These are phyloP conservation scores for Sporothrix phasma DNA, from an alignment of 2,329 filamentous ascomycete species.

Conservation along the genomic window DNA sequence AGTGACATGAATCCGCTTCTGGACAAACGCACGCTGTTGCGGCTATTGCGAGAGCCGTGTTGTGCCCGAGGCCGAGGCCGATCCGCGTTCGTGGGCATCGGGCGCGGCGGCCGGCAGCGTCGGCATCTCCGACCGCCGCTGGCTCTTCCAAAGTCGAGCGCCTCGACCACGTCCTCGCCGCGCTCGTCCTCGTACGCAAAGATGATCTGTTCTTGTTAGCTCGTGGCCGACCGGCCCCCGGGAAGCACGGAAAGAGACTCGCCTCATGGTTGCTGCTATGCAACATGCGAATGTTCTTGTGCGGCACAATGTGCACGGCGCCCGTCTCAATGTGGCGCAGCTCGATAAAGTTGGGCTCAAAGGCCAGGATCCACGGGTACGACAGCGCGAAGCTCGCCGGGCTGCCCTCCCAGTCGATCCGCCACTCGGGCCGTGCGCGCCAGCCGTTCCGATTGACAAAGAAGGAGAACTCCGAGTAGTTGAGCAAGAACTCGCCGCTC, in stretches of 20 bases:
- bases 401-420: constrained; percentile 92
- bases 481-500: constrained; percentile 92
- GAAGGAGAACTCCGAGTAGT: constrained; percentile 98
- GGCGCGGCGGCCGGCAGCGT: constrained; percentile 1
- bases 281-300: constrained; percentile 94
- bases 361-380: constrained; percentile 93
- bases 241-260: constrained; percentile 25
- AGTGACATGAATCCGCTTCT: too few relatives aligned
- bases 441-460: constrained; percentile 98
- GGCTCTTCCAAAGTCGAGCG: constrained; percentile 86
- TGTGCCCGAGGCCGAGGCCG: neutral
- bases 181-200: constrained; percentile 96
- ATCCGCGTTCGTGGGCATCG: neutral
- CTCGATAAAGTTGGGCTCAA: constrained; percentile 96
- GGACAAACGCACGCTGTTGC: neutral
- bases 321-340: constrained; percentile 91
- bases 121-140: constrained; percentile 32
- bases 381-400: constrained; percentile 89
- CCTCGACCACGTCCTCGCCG: constrained; percentile 87
- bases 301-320: constrained; percentile 89
- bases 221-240: constrained; percentile 42
- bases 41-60: constrained; percentile 15
- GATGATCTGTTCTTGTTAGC: constrained; percentile 59
- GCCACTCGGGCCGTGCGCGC: constrained; percentile 92
- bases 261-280: constrained; percentile 97